These are phyloP conservation scores for Nothophaeocryptopus gaeumannii DNA, from an alignment of 2,329 filamentous ascomycete species.

Conservation along the genomic window DNA sequence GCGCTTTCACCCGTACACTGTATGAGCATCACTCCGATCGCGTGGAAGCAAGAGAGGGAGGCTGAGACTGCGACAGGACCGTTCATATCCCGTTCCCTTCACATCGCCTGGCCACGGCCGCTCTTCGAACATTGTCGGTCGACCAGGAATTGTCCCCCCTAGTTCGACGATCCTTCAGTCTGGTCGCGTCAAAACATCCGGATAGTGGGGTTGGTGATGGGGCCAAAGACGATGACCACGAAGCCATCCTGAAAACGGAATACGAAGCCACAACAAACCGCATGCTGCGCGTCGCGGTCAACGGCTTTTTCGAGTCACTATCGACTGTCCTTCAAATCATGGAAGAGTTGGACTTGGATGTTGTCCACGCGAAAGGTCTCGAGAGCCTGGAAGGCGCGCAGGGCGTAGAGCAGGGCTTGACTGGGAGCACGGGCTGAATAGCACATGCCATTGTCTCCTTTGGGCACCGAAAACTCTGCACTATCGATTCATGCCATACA, in stretches of 20 bases:
- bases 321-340: constrained; percentile 83
- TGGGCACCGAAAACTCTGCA: too few relatives aligned
- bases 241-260: constrained; percentile 64
- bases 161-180: constrained; percentile 68
- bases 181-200: constrained; percentile 37
- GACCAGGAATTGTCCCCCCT: constrained; percentile 86
- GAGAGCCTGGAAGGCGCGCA: constrained; percentile 43
- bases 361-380: constrained; percentile 54
- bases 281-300: constrained; percentile 93
- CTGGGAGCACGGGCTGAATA: constrained; percentile 26
- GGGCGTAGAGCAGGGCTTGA: constrained; percentile 39
- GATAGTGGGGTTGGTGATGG: neutral
- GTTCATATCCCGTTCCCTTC: constrained; percentile 80
- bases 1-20: constrained; percentile 28
- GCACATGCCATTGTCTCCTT: too few relatives aligned
- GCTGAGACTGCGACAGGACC: constrained; percentile 49
- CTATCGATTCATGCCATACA: too few relatives aligned
- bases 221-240: constrained; percentile 33
- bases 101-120: constrained; percentile 70
- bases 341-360: constrained; percentile 84
- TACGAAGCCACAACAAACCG: constrained; percentile 91
- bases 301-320: constrained; percentile 91
- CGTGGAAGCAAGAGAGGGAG: neutral
- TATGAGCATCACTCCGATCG: constrained; percentile 6
- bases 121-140: constrained; percentile 72